Conservation (phyloP, 2,329 filamentous ascomycete genomes). For the Ophiobolus disseminans region DNA sequence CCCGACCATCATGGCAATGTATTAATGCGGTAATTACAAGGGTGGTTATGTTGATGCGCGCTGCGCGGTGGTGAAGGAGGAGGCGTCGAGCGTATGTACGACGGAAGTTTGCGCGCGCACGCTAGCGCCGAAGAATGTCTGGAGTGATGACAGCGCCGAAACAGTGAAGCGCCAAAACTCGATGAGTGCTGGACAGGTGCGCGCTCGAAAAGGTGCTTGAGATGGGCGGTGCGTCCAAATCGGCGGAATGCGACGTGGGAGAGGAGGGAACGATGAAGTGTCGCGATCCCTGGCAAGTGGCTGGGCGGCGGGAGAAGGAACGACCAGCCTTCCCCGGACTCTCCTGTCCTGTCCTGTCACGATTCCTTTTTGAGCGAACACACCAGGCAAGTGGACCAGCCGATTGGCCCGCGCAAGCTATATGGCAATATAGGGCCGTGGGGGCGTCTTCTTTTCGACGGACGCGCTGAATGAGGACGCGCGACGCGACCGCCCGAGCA, state of each 20-base stretch:
- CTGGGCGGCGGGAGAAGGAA: not conserved
- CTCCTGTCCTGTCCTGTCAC: not conserved
- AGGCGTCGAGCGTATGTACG: constrained; percentile 13
- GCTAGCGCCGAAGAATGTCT: constrained; percentile 12
- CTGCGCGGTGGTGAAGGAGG: constrained; percentile 29
- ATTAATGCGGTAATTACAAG: constrained; percentile 19
- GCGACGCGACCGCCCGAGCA: not conserved
- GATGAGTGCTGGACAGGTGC: not conserved
- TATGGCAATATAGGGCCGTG: constrained; percentile 12
- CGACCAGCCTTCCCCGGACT: constrained; percentile 2
- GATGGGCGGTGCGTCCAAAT: not conserved
- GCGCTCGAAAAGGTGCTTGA: not conserved
- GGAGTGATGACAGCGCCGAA: constrained; percentile 10
- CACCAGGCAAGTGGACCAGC: not conserved
- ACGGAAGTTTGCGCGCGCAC: constrained; percentile 26
- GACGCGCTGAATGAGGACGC: too few species aligned
- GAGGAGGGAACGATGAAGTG: constrained; percentile 4
- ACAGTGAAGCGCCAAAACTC: constrained; percentile 11
- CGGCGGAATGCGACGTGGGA: not conserved
- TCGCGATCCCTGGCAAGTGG: constrained; percentile 7
- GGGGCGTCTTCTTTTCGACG: constrained; percentile 10
- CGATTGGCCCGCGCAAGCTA: constrained; percentile 20
- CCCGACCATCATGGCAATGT: constrained; percentile 38
- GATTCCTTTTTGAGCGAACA: constrained; percentile 1
- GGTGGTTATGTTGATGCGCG: constrained; percentile 27